Evolutionary conservation across 805 yeast species (phyloP), one percentile per base, ranked within the genome.

Genomic region (Wickerhamia fluorescens): DNA sequence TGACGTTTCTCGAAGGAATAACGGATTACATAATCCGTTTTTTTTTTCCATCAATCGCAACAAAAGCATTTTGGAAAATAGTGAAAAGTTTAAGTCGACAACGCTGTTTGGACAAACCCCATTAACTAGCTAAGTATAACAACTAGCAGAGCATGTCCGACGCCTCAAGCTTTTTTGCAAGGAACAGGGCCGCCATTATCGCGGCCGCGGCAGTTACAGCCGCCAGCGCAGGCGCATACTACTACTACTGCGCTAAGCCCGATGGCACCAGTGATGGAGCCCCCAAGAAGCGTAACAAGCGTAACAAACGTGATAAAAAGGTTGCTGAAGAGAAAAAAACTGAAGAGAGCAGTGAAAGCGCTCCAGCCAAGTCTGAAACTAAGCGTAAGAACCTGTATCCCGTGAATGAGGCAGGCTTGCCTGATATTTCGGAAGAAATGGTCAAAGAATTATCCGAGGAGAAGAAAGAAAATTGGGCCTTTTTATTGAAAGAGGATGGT

Each of bases 401-500:
- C n/a, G 63, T 68, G 10, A 64, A 65, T 39, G 35, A 68, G 13
- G 42, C 53, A 16, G 85, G 86, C 3, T 63, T 74, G 37, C 89
- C 89, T 4, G 62, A 59, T 12, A 46, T 82, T 24, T 57, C 68
- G 22, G 65, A 61, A 16, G 78, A 63, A 21, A 48, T 50, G 27
- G 57, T 78, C 14, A 49, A 57, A 7, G 40, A 46, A 3, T 65
- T 81, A 36, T 46, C 73, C 6, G 64, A 51, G 4, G 68, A 61
- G 38, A 73, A 74, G 42, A 78, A 67, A 56, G 78, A 72, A 24
- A 63, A 66, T 28, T 70, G 78, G 69, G 85, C 95, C 4, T 53
- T 73, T 30, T 75, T 78, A 24, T 71, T 89, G 60, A 92, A 92
- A 61, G 89, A 79, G 47, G 87, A 82, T 33, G 99, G 98, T 48